A percentile compares a stretch with the other conserved stretches of the same genome.
These are phyloP conservation scores for Cryptococcus jaspeensis DNA, from an alignment of 1,284 basidiomycete species.

Conservation along the genomic window DNA sequence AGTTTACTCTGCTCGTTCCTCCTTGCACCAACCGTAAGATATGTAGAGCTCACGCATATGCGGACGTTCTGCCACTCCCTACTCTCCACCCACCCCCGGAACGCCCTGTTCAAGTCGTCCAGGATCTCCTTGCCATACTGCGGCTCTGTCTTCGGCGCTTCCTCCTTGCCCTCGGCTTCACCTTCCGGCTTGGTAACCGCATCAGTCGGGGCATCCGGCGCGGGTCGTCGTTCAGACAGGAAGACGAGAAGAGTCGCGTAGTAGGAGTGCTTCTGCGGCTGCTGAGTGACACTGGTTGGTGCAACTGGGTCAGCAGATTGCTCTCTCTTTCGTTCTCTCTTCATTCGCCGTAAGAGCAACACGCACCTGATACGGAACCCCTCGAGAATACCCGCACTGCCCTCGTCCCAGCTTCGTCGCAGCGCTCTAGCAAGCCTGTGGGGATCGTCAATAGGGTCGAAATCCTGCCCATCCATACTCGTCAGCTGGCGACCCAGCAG, in stretches of 20 bases:
- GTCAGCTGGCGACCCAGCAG: background rate
- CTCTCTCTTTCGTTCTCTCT: background rate
- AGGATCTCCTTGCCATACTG: conserved; percentile 71
- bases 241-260: conserved; percentile 65
- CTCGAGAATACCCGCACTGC: conserved; percentile 60
- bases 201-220: conserved; percentile 39
- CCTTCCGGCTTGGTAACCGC: conserved; percentile 37
- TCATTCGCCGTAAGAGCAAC: background rate
- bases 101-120: conserved; percentile 82
- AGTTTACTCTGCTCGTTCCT: too few relatives aligned
- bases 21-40: background rate
- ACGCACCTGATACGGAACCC: conserved; percentile 70
- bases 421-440: conserved; percentile 69
- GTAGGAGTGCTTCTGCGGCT: conserved; percentile 86
- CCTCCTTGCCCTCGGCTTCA: conserved; percentile 35
- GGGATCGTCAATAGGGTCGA: conserved; percentile 60
- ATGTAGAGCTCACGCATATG: conserved; percentile 64
- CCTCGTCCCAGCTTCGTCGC: conserved; percentile 62
- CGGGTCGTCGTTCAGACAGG: too few relatives aligned
- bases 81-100: conserved; percentile 79
- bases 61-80: conserved; percentile 84
- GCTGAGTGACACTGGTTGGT: conserved; percentile 68
- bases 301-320: background rate
- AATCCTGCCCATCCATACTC: conserved; percentile 24
- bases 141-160: conserved; percentile 29